These are phyloP conservation scores for Colletotrichum sp. DNA, from an alignment of 2,329 filamentous ascomycete genomes.

Conservation along the genomic window DNA sequence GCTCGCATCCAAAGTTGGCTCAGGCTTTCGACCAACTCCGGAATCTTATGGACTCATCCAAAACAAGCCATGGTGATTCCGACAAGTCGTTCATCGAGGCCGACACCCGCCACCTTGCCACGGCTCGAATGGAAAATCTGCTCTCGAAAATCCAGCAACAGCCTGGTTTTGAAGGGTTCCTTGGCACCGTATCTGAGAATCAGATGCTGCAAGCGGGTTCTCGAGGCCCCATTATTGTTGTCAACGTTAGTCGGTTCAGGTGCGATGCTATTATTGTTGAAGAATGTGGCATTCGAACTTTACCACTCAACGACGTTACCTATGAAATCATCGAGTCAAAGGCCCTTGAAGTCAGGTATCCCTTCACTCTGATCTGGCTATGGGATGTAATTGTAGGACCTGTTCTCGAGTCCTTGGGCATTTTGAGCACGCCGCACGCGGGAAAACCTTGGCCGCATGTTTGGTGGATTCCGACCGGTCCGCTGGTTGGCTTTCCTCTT, in stretches of 20 bases:
- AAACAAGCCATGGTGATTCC: not conserved
- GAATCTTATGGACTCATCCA: not conserved
- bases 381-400: constrained; percentile 31
- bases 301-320: constrained; percentile 23
- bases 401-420: constrained; percentile 30
- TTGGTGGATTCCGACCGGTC: constrained; percentile 39
- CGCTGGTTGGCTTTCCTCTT: constrained; percentile 31
- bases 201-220: constrained; percentile 26
- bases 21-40: not conserved
- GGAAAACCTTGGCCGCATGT: constrained; percentile 27
- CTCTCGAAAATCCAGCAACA: constrained; percentile 20
- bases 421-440: constrained; percentile 4
- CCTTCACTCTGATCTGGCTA: constrained; percentile 31
- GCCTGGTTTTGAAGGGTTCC: constrained; percentile 29
- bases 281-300: constrained; percentile 2
- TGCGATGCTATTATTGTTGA: constrained; percentile 36
- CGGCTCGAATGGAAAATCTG: not conserved
- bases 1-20: not conserved
- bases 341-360: not conserved
- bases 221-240: constrained; percentile 29
- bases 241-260: constrained; percentile 31
- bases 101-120: not conserved
- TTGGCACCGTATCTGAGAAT: constrained; percentile 17
- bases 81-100: not conserved
- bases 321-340: not conserved